Evolutionary conservation across 805 yeast genomes (phyloP), one percentile per base, ranked within the genome.

Genomic region (Wickerhamiella occidentalis): DNA sequence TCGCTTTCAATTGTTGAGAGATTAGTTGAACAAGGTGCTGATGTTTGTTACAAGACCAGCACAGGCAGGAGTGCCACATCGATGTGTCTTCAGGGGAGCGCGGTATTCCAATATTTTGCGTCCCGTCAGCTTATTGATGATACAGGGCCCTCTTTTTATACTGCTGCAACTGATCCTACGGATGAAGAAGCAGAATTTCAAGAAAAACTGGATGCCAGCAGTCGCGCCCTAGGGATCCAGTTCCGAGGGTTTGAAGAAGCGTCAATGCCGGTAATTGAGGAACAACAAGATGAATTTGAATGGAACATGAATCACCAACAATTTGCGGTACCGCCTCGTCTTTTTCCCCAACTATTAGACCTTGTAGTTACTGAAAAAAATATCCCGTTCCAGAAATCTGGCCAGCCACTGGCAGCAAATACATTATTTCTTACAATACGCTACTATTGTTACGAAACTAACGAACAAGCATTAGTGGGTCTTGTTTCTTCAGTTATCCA

Each of bases 51-150:
- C 38, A 77, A 79, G 1, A 69, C 73, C 37, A 64, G 74, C 43
- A 69, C 72, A 47, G 72, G 73, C 8, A 54, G 65, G 6, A 64
- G 68, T 8, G 88, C 87, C 1, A 64, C 75, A 25, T 78, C 77
- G 50, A 60, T 85, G 52, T 71, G 81, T 3, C 64, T 68, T 19
- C 80, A 79, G 1, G 79, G 74, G 21, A 66, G 79, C 3, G 73
- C 71, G n/a, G 68, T 82, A 55, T 70, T 75, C 53, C 78, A 74
- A 30, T 82, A 73, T 61, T 75, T 79, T 62, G 72, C 73, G 55
- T 66, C 52, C 13, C 50, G 52, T 2, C 67, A 65, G 12, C 51
- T 54, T 26, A 55, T 60, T 19, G n/a, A 22, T 37, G 51, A 49
- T 9, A 43, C 38, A 23, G 15, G 29, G 12, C 30, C 43, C 12